Base-by-base conservation (phyloP, 2,329 filamentous ascomycete species). In the Alternaria postmessia region DNA sequence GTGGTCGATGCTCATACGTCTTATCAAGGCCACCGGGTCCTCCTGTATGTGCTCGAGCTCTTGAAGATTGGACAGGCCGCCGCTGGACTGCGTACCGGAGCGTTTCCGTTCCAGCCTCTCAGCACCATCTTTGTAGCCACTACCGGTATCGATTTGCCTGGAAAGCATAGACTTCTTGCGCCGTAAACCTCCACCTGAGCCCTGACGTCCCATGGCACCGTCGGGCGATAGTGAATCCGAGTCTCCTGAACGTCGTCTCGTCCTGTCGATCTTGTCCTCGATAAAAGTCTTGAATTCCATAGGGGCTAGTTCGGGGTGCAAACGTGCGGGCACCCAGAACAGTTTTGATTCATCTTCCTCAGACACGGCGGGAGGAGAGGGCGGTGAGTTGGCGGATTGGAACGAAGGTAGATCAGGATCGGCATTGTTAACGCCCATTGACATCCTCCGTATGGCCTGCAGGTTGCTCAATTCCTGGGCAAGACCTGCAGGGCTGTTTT, bases 81-180 rank as follows among this genome's bases (percentile, higher is more conserved):
- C 81, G 38, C 83, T 84, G 16, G 74, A 83, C 82, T 69, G 85
- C 76, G 28, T 70, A 26, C 71, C 78, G 8, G 92, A 95, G 62
- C 87, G 86, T 75, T 93, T 90, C 67, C 91, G 85, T 71, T 91
- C 90, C 59, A 96, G 80, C 63, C 88, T 85, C 61, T 96, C 94
- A 16, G 93, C 91, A 20, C 93, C 94, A 80, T 97, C 93, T 63
- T 90, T 85, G 75, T 95, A 96, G 39, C 88, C 89, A 38, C 87
- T 85, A 18, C 88, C 87, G 65, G 87, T 91, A 68, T 97, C 91
- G 60, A 99, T 91, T 76, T 98, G 94, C 59, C 91, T 87, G 6
- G 94, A 98, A 5, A 99, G 84, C 92, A 96, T 97, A 0, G 94
- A 98, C 79, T 95, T 97, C 79, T 96, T 97, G 70, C 95, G 87